Conservation (phyloP, 352 stramenopile genomes). For the Pilasporangium apinafurcum region DNA sequence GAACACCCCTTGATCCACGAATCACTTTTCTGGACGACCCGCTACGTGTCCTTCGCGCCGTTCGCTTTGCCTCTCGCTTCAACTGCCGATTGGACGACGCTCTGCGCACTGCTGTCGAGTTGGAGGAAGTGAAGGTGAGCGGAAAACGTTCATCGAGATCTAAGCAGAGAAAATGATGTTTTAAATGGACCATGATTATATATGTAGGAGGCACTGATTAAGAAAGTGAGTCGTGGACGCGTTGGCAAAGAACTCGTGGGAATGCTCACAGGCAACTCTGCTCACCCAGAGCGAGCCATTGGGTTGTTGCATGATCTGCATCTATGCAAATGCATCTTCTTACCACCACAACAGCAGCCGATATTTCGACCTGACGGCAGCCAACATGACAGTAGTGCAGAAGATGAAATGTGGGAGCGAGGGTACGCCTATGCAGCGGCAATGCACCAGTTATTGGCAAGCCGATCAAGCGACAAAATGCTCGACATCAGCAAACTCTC, state of each 20-base stretch:
- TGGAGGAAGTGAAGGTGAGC: slow-evolving; percentile 33
- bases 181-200: background rate
- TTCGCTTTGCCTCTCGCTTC: slow-evolving; percentile 96
- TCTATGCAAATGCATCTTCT: slow-evolving; percentile 47
- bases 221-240: slow-evolving; percentile 74
- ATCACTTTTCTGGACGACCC: slow-evolving; percentile 98
- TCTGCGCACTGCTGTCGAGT: slow-evolving; percentile 63
- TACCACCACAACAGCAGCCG: slow-evolving; percentile 27
- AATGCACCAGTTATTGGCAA: slow-evolving; percentile 30
- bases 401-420: slow-evolving; percentile 22
- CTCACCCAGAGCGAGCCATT: slow-evolving; percentile 55
- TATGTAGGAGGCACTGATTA: slow-evolving; percentile 40
- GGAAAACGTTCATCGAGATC: background rate
- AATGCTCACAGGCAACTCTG: slow-evolving; percentile 60
- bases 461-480: background rate
- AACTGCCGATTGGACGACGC: slow-evolving; percentile 87
- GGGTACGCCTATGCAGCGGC: slow-evolving; percentile 30
- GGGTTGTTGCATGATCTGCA: slow-evolving; percentile 44
- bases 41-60: slow-evolving; percentile 90
- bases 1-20: slow-evolving; percentile 91
- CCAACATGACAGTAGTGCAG: slow-evolving; percentile 1
- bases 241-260: slow-evolving; percentile 68
- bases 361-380: slow-evolving; percentile 21
- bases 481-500: slow-evolving; percentile 28
- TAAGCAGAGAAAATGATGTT: background rate